Base-by-base conservation (phyloP, 148 eudicot genomes). In the Rhododendron williamsianum region DNA sequence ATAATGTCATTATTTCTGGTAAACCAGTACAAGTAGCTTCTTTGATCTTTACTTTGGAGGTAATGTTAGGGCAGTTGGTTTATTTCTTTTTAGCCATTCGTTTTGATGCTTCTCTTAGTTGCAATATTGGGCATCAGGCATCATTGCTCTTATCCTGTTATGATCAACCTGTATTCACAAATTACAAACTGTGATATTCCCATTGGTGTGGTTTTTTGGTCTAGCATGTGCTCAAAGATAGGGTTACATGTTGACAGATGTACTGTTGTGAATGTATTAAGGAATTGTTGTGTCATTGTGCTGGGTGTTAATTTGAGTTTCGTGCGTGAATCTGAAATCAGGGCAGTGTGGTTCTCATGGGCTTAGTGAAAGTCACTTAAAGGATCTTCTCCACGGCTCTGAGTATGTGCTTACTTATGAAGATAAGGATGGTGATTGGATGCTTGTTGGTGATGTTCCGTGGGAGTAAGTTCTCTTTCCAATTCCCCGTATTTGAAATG, bases 391-490 rank as follows among this genome's bases (percentile, higher is more conserved):
- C 30, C 85, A 89, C 38, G 86, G 91, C 77, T 91, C 91, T 38
- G 92, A 91, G 69, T 87, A 91, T 33, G 91, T 91, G 87, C 92
- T 90, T 52, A 89, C 92, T 1, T 90, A 86, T 76, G 91, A 90
- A 84, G 92, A 90, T 82, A 90, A 89, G 88, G 92, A 90, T 56
- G 86, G 91, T 25, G 92, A 90, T 56, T 90, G 92, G 92, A 90
- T 90, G 92, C 92, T 89, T 38, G 92, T 90, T 51, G 92, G 92
- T 18, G 92, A 90, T 86, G 92, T 90, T 76, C 92, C 92, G 6
- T 91, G 92, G 92, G 90, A 84, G 92, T 91, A 86, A 83, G 90
- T 89, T 85, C 81, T 48, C 49, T 74, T 65, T 69, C 18, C 84
- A 46, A 15, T 46, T 69, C 21, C 52, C 25, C 16, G 1, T 45